phyloP scores from a whole-genome alignment of 2,329 filamentous ascomycete genomes.

The Fusarium nelsonii region DNA sequence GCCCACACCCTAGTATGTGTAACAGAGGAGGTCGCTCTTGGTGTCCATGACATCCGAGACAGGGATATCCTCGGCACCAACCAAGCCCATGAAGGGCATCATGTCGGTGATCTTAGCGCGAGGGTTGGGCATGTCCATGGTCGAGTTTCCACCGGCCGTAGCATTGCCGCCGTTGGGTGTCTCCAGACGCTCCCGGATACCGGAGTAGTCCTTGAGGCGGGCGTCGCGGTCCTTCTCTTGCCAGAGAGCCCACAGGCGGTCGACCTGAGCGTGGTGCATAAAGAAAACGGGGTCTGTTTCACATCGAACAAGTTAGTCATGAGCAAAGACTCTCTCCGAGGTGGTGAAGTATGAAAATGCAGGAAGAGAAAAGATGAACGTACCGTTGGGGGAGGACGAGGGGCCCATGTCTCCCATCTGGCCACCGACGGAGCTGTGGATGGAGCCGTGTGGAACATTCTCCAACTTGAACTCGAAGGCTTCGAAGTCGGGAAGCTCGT shows the following conservation, averaged over 20 bases:
- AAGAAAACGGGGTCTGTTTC: neutral
- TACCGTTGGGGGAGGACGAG: neutral
- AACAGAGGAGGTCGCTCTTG: neutral
- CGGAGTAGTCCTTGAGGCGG: neutral
- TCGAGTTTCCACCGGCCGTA: neutral
- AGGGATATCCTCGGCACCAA: neutral
- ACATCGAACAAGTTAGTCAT: neutral
- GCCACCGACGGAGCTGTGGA: neutral
- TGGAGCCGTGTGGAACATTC: neutral
- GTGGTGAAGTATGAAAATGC: neutral
- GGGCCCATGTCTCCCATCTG: neutral
- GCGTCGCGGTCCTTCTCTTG: neutral
- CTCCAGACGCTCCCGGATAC: slow-evolving; percentile 11
- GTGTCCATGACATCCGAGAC: neutral
- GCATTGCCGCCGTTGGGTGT: neutral
- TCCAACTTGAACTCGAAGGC: neutral
- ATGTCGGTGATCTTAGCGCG: neutral
- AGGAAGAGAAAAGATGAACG: fast-evolving
- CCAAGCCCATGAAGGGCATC: neutral
- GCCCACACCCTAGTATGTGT: neutral
- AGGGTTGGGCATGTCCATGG: neutral
- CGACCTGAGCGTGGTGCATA: neutral
- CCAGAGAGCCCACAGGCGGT: neutral
- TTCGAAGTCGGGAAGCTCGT: neutral
- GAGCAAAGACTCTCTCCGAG: neutral